Conservation (phyloP, 1,284 basidiomycete species). For the Agaricales sp. region DNA sequence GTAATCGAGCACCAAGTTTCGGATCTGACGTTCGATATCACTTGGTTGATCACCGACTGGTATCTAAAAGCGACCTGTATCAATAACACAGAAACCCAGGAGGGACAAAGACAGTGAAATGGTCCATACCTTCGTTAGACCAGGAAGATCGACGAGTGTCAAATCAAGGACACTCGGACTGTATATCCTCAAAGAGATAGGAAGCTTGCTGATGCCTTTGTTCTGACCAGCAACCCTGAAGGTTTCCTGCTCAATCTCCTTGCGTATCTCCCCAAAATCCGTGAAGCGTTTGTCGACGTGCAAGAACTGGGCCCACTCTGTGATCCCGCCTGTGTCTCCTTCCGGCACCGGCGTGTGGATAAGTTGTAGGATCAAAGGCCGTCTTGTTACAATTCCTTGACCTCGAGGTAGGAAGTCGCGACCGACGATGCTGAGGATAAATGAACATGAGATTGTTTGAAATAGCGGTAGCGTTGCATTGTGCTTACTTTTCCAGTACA, state of each 20-base stretch:
- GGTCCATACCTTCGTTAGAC: slow-evolving; percentile 77
- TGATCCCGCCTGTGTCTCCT: slow-evolving; percentile 33
- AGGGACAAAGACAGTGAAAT: not conserved
- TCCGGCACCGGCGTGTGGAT: slow-evolving; percentile 72
- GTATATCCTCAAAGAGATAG: slow-evolving; percentile 91
- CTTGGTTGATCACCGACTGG: slow-evolving; percentile 87
- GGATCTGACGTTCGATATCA: slow-evolving; percentile 96
- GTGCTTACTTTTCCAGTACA: slow-evolving; percentile 72
- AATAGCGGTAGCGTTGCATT: slow-evolving; percentile 1
- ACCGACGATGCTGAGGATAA: slow-evolving; percentile 70
- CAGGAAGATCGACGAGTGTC: slow-evolving; percentile 93
- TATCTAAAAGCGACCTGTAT: slow-evolving; percentile 38
- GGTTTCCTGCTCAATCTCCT: slow-evolving; percentile 98
- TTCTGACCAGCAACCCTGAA: slow-evolving; percentile 97
- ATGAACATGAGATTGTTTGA: no score
- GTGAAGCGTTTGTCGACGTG: slow-evolving; percentile 95
- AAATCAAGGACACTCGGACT: slow-evolving; percentile 93
- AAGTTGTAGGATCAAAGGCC: slow-evolving; percentile 92
- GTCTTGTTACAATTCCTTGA: slow-evolving; percentile 89
- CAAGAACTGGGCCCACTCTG: slow-evolving; percentile 95
- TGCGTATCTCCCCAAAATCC: slow-evolving; percentile 88
- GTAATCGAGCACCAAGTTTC: slow-evolving; percentile 88
- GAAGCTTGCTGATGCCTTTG: slow-evolving; percentile 94
- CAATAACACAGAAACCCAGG: slow-evolving; percentile 3
- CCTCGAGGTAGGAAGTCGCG: slow-evolving; percentile 93